Percentiles rank a stretch among this genome's conserved stretches.
Evolutionary conservation across 2,329 filamentous ascomycete genomes (phyloP).

Genomic region (Chlorencoelia australis): DNA sequence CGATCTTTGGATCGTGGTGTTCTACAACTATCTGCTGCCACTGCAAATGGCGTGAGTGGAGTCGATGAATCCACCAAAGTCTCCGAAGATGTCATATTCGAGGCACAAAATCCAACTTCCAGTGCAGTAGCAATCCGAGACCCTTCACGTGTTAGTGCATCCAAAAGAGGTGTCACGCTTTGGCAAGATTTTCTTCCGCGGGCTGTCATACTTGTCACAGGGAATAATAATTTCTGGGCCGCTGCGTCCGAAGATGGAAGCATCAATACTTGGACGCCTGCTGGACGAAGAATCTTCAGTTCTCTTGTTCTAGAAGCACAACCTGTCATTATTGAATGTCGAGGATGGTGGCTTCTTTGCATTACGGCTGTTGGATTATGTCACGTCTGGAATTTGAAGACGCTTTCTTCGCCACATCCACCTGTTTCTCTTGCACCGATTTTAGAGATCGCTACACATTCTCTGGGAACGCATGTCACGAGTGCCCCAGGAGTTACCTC

Average conservation of each 20-base stretch:
- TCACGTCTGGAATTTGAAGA: slow-evolving; percentile 88
- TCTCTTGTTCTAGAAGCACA: slow-evolving; percentile 83
- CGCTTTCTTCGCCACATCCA: slow-evolving; percentile 74
- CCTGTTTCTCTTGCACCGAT: slow-evolving; percentile 83
- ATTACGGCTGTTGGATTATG: slow-evolving; percentile 82
- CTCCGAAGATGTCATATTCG: slow-evolving; percentile 66
- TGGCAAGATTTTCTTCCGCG: slow-evolving; percentile 93
- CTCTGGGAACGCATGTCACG: slow-evolving; percentile 66
- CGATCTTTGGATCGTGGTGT: slow-evolving; percentile 65
- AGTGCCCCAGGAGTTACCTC: slow-evolving; percentile 78
- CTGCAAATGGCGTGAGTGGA: slow-evolving; percentile 30
- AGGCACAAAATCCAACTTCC: slow-evolving; percentile 71
- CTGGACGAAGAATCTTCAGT: slow-evolving; percentile 76
- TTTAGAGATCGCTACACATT: slow-evolving; percentile 74
- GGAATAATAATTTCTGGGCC: slow-evolving; percentile 84
- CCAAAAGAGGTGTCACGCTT: slow-evolving; percentile 66
- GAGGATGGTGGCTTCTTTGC: slow-evolving; percentile 80
- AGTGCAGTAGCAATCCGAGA: slow-evolving; percentile 57
- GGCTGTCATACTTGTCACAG: slow-evolving; percentile 80
- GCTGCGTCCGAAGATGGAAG: slow-evolving; percentile 89
- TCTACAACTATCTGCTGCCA: slow-evolving; percentile 29
- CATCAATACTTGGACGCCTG: slow-evolving; percentile 84
- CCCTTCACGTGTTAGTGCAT: slow-evolving; percentile 73
- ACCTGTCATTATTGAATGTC: slow-evolving; percentile 84
- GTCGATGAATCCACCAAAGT: slow-evolving; percentile 52